Conservation (phyloP, 306 rosid genomes). For the Fragaria vesca region DNA sequence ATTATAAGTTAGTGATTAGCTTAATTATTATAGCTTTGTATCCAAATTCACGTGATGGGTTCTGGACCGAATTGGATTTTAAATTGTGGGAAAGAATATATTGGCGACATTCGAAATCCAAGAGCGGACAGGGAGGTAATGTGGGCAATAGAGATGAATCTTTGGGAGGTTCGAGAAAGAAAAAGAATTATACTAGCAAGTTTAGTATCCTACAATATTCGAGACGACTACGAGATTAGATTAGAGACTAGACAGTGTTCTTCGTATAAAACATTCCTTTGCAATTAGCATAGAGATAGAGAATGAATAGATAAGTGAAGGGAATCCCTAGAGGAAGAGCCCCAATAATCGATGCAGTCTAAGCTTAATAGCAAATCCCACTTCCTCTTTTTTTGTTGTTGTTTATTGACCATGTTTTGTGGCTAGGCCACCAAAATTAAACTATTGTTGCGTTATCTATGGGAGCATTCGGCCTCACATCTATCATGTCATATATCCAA, state of each 20-base stretch:
- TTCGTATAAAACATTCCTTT: conserved; percentile 49
- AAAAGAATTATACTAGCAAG: not conserved
- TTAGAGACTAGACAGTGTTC: not conserved
- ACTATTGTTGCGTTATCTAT: not conserved
- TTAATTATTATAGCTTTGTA: conserved; percentile 7
- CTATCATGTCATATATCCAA: not conserved
- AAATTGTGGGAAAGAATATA: conserved; percentile 36
- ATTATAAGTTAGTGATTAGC: conserved; percentile 6
- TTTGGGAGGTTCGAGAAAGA: conserved; percentile 58
- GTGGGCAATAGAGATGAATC: conserved; percentile 48
- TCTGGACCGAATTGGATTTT: conserved; percentile 44
- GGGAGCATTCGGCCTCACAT: not conserved
- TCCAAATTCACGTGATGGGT: conserved; percentile 71
- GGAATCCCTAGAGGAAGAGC: conserved; percentile 68
- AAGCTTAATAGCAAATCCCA: conserved; percentile 53
- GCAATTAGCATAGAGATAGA: conserved; percentile 20
- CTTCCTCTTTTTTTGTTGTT: conserved; percentile 31
- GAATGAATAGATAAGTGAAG: conserved; percentile 37
- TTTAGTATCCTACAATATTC: conserved; percentile 3
- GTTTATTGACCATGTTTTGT: not conserved
- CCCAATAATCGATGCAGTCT: conserved; percentile 51
- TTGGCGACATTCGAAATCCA: conserved; percentile 55
- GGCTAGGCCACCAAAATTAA: not conserved
- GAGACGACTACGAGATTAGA: conserved; percentile 5
- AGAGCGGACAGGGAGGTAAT: conserved; percentile 51